These are phyloP conservation scores for Triticum urartu DNA, from an alignment of 176 grass and related monocot genomes.

Conservation along the genomic window DNA sequence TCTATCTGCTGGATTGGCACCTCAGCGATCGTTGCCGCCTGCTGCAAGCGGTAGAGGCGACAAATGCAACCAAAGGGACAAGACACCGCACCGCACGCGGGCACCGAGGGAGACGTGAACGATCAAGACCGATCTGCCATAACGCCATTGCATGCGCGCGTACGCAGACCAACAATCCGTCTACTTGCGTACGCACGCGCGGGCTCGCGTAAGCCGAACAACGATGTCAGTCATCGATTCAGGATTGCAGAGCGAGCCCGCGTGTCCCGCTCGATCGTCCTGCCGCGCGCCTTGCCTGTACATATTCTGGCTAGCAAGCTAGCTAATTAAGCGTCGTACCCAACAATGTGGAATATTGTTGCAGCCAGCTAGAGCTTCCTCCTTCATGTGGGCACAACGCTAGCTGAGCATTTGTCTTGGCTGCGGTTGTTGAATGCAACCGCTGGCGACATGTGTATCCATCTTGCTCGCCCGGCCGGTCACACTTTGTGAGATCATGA, in stretches of 20 bases:
- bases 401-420: no score
- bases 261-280: background rate
- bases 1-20: background rate
- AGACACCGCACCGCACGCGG: background rate
- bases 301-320: no score
- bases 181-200: no score
- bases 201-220: background rate
- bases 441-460: no score
- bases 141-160: background rate
- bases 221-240: background rate
- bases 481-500: no score
- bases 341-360: no score
- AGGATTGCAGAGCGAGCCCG: background rate
- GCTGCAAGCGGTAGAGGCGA: background rate
- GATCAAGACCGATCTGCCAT: background rate
- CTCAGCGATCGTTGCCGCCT: background rate
- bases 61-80: background rate
- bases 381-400: no score
- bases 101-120: conserved; percentile 5
- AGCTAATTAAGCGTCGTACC: no score
- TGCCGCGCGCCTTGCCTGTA: background rate
- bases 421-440: no score
- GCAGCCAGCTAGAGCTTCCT: no score
- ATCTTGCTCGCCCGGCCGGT: no score
- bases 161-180: background rate